Conservation (phyloP, 2,329 filamentous ascomycete species). For the Zelopaecilomyces penicillatus region DNA sequence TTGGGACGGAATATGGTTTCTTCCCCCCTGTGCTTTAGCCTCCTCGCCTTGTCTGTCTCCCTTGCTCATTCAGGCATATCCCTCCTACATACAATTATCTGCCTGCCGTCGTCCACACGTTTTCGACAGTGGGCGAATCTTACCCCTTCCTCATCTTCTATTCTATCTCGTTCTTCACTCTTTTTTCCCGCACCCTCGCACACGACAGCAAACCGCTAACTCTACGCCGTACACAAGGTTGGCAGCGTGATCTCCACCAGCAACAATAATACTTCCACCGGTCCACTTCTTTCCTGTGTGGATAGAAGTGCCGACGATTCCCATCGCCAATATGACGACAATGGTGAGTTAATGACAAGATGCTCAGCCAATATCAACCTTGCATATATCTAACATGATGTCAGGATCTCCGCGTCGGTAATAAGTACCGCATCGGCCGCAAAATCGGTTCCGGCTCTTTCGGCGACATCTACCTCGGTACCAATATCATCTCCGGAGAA, state of each 20-base stretch:
- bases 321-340: conserved; percentile 37
- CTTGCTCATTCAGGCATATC: too few relatives aligned
- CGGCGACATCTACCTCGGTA: conserved; percentile 97
- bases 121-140: neutral
- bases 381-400: conserved; percentile 12
- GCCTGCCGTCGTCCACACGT: too few relatives aligned
- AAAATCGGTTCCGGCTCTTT: conserved; percentile 98
- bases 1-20: too few relatives aligned
- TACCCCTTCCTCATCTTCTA: neutral
- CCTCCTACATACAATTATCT: too few relatives aligned
- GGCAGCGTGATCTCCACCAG: too few relatives aligned
- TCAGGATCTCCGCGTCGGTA: conserved; percentile 96
- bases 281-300: conserved; percentile 13
- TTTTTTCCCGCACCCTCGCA: neutral
- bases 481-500: conserved; percentile 98
- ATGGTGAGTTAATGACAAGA: conserved; percentile 33
- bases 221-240: too few relatives aligned
- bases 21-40: too few relatives aligned
- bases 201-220: neutral
- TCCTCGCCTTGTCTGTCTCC: too few relatives aligned
- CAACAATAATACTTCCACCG: conserved; percentile 1
- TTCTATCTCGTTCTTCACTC: neutral
- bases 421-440: conserved; percentile 98
- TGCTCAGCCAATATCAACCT: neutral
- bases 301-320: conserved; percentile 14